Base-by-base conservation (phyloP, 2,329 filamentous ascomycete species). In the Aureobasidium mangrovei region DNA sequence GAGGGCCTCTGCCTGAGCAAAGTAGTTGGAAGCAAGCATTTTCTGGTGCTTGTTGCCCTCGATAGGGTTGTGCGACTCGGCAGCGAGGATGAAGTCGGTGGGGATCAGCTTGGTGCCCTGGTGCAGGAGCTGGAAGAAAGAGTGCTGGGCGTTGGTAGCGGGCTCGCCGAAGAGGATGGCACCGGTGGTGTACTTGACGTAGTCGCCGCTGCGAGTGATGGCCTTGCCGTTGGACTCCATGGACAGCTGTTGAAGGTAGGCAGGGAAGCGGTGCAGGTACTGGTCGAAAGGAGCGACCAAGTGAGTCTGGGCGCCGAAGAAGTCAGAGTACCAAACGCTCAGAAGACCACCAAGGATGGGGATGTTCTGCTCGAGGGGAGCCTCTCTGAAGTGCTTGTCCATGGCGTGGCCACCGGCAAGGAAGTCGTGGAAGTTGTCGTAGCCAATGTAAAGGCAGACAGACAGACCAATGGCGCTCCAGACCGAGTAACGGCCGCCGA, bases 141-240 rank as follows among this genome's bases (percentile, higher is more conserved):
- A 97, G 82, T 98, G 93, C 78, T 98, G 93, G 42, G 93, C 93
- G 70, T 98, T 98, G 71, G 93, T 98, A 74, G 90, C 94, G 53
- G 93, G 93, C 79, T 98, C 93, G 68, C 93, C 93, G 69, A 98
- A 98, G 60, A 98, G 78, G 69, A 98, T 91, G 53, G 93, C 83
- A 46, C 93, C 91, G 36, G 93, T 98, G 56, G 91, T 96, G 78
- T 98, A 98, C 77, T 95, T 95, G 68, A 95, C 91, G 58, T 94
- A 85, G 60, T 85, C 82, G 36, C 90, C 85, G 56, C 82, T 85
- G 66, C 93, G 88, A 59, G 91, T 95, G 67, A 97, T 90, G 58
- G 87, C 88, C 80, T 98, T 98, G 69, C 93, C 93, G 73, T 98
- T 98, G 58, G 91, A 97, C 79, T 98, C 93, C 93, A 98, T 98